Conservation (phyloP, 495 filamentous ascomycete genomes). For the Lepraria neglecta region DNA sequence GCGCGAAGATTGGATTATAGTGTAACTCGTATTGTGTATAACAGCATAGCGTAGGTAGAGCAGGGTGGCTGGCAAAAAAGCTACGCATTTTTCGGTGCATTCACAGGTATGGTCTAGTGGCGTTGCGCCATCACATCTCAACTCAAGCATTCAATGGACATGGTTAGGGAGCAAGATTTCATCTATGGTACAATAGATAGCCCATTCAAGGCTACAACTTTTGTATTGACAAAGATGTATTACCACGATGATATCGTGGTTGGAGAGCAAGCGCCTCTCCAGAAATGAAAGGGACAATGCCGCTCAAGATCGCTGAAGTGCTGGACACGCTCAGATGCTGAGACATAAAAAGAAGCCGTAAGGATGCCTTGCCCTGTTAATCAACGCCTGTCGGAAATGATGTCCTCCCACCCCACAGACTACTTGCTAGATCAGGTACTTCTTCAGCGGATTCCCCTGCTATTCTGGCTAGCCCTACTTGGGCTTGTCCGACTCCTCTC, state of each 20-base stretch:
- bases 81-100: not conserved
- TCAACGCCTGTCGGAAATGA: not conserved
- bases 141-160: not conserved
- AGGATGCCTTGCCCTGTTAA: not conserved
- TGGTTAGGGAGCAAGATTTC: too few relatives aligned
- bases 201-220: conserved; percentile 5
- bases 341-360: not conserved
- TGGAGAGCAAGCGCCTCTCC: not conserved
- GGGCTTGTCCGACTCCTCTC: conserved; percentile 54
- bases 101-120: not conserved
- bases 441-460: conserved; percentile 30
- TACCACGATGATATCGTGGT: not conserved
- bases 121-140: not conserved
- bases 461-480: conserved; percentile 47
- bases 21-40: too few relatives aligned
- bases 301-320: conserved; percentile 10
- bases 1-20: too few relatives aligned
- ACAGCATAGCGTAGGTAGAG: too few relatives aligned
- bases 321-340: conserved; percentile 10
- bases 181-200: not conserved
- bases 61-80: not conserved
- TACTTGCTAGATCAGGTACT: not conserved
- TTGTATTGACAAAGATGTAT: conserved; percentile 1
- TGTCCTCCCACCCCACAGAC: too few relatives aligned
- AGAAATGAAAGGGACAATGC: not conserved